Base-by-base conservation (phyloP, 2,329 filamentous ascomycete species). In the Setomelanomma holmii region DNA sequence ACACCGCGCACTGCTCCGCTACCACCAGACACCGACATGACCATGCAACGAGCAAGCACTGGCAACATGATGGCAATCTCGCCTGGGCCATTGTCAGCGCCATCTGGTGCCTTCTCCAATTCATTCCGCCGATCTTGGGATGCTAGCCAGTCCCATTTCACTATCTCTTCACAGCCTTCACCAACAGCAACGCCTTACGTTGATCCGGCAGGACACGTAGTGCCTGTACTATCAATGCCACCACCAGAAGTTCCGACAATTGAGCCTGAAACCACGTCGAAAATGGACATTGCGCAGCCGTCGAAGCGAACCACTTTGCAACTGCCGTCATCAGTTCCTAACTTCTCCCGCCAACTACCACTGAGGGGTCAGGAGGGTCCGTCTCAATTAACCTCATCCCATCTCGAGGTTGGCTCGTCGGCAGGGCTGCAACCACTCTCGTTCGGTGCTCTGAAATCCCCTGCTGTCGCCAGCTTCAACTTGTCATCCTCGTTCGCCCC, bases 21-120 rank as follows among this genome's bases (percentile, higher is more conserved):
- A 34, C 74, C 74, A 24, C 72, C 72, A 5, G 73, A 75, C 82
- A 86, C 27, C 67, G 83, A 88, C 46, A 62, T 75, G 12, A 66
- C 55, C 23, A 58, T 73, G 55, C 74, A 76, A 47, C 79, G 82
- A 45, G 76, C 78, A 21, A 72, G 74, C n/a, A 70, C 73, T 8
- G 70, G 75, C 36, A 80, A 73, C 45, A 75, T 70, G 56, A 71
- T 74, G 33, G 66, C 68, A 16, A 78, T 73, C 43, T 78, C 73
- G 21, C 76, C 79, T 10, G 75, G 76, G 21, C 76, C 77, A 30
- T 51, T 75, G 35, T 75, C 74, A 14, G 72, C 75, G 27, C 74
- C 71, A 7, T 71, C 72, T 24, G 73, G 72, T 11, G 63, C 64
- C 30, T 75, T 74, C 49, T 69, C 67, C 10, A 63, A 73, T 40